Evolutionary conservation across 345 rosid genomes (phyloP).

Genomic region (Barbarea vulgaris): DNA sequence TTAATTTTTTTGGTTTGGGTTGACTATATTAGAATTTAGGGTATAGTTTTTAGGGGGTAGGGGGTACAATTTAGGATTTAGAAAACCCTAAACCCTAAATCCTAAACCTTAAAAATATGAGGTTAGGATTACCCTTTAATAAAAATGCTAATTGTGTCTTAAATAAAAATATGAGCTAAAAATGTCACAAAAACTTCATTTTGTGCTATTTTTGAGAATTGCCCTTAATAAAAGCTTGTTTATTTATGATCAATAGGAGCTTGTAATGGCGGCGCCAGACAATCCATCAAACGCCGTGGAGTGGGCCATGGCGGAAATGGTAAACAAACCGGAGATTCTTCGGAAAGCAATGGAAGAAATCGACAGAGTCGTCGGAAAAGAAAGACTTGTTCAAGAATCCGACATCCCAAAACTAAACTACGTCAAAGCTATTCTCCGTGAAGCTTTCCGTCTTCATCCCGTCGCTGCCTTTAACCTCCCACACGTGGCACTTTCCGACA

Average conservation of each 20-base stretch:
- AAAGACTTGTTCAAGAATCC: constrained; percentile 51
- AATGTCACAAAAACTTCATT: no score
- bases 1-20: no score
- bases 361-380: constrained; percentile 48
- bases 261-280: constrained; percentile 47
- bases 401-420: constrained; percentile 52
- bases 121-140: no score
- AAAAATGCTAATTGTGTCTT: no score
- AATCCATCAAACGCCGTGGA: constrained; percentile 49
- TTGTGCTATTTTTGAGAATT: no score
- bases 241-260: constrained; percentile 34
- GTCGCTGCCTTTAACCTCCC: constrained; percentile 50
- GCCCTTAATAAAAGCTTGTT: no score
- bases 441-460: constrained; percentile 54
- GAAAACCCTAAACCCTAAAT: no score
- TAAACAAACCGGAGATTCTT: constrained; percentile 44
- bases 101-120: no score
- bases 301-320: constrained; percentile 48
- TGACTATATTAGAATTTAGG: no score
- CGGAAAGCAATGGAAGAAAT: constrained; percentile 49
- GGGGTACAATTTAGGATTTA: no score
- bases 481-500: constrained; percentile 45
- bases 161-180: no score
- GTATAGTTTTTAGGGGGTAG: no score
- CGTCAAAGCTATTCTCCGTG: constrained; percentile 44